Conservation (phyloP, 768 basidiomycete species). For the Mycena galopus region DNA sequence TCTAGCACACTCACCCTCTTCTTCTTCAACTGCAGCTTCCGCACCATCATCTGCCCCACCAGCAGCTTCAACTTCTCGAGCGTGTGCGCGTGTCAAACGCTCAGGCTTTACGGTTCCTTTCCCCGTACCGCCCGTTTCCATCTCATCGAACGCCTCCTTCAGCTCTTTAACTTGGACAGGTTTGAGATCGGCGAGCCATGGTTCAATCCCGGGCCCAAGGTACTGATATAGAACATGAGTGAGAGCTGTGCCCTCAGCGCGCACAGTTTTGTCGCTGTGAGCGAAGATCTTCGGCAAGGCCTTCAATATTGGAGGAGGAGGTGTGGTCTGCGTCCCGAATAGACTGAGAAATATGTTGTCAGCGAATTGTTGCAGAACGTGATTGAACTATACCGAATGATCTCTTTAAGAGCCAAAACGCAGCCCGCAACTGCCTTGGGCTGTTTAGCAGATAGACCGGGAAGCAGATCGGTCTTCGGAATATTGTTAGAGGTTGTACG, state of each 20-base stretch:
- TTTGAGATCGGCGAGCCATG: constrained; percentile 91
- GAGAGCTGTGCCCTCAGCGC: constrained; percentile 89
- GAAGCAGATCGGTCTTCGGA: constrained; percentile 79
- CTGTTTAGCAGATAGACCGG: constrained; percentile 91
- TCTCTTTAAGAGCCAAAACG: constrained; percentile 83
- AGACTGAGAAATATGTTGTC: constrained; percentile 56
- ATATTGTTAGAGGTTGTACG: constrained; percentile 25
- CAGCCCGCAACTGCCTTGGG: constrained; percentile 92
- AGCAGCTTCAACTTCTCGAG: constrained; percentile 73
- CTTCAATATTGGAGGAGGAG: constrained; percentile 87
- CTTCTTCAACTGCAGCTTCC: constrained; percentile 55
- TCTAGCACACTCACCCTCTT: constrained; percentile 55
- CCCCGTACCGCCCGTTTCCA: constrained; percentile 90
- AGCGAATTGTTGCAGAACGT: constrained; percentile 14
- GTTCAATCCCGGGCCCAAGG: constrained; percentile 86
- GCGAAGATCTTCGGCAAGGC: constrained; percentile 92
- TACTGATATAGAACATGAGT: constrained; percentile 85
- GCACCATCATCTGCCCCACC: constrained; percentile 44
- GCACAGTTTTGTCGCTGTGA: constrained; percentile 95
- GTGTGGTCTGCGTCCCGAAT: constrained; percentile 84
- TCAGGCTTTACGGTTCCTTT: constrained; percentile 86
- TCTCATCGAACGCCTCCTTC: constrained; percentile 87
- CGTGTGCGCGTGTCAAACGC: constrained; percentile 81
- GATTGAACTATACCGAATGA: constrained; percentile 69
- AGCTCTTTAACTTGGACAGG: constrained; percentile 97